Evolutionary conservation across 371 early-diverging fungal species (phyloP).

Genomic region (Apophysomyces elegans): DNA sequence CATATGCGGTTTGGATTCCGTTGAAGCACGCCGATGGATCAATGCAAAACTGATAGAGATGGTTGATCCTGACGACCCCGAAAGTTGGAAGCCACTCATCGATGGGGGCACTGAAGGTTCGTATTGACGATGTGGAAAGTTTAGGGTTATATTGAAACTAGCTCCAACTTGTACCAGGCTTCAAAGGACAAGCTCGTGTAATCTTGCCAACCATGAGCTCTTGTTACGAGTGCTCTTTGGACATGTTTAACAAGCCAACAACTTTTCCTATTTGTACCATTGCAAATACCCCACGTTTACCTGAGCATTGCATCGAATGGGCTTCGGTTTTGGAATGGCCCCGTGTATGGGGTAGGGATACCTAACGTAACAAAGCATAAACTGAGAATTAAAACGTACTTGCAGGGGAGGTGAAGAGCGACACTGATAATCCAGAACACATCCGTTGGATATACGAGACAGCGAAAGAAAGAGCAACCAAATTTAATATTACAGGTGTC

Average conservation of each 20-base stretch:
- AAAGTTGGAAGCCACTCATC: slow-evolving; percentile 83
- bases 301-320: slow-evolving; percentile 99
- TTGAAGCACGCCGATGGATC: slow-evolving; percentile 97
- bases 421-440: slow-evolving; percentile 92
- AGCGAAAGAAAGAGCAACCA: slow-evolving; percentile 75
- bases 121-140: not conserved
- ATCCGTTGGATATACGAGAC: slow-evolving; percentile 85
- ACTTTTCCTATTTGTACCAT: slow-evolving; percentile 99
- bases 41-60: slow-evolving; percentile 86
- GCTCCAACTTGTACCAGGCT: slow-evolving; percentile 43
- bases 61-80: slow-evolving; percentile 72
- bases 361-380: not conserved
- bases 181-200: slow-evolving; percentile 93
- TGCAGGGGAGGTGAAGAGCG: slow-evolving; percentile 70
- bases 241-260: slow-evolving; percentile 79
- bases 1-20: slow-evolving; percentile 93
- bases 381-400: not conserved
- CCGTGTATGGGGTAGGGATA: slow-evolving; percentile 64
- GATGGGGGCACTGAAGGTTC: slow-evolving; percentile 95
- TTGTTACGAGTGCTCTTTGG: slow-evolving; percentile 87
- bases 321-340: slow-evolving; percentile 95
- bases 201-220: slow-evolving; percentile 83
- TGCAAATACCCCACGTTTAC: slow-evolving; percentile 92
- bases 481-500: slow-evolving; percentile 88
- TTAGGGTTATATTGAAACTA: not conserved